Conservation (phyloP, 441 rosid species). For the Metrosideros polymorpha region DNA sequence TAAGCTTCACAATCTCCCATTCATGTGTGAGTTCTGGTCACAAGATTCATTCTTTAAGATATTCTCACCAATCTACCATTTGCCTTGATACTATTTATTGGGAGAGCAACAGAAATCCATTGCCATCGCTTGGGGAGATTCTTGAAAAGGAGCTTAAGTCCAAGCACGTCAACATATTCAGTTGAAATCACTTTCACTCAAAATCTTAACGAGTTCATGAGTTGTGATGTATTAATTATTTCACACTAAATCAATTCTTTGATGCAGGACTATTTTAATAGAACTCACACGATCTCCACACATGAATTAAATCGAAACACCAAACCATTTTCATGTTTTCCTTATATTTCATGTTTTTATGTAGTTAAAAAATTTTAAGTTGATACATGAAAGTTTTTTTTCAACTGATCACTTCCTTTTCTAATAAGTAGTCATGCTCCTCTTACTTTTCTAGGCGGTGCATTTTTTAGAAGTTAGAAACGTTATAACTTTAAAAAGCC, state of each 20-base stretch:
- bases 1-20: too few relatives aligned
- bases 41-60: too few relatives aligned
- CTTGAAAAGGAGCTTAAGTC: fast-evolving
- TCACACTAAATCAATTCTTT: not conserved
- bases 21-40: too few relatives aligned
- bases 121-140: not conserved
- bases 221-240: fast-evolving
- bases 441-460: not conserved
- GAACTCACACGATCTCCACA: not conserved
- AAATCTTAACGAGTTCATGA: not conserved
- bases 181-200: fast-evolving
- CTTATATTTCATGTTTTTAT: not conserved
- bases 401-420: not conserved
- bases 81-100: not conserved
- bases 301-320: not conserved
- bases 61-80: not conserved
- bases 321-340: not conserved
- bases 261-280: not conserved
- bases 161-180: not conserved
- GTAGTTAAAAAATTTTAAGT: not conserved
- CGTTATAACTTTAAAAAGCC: not conserved
- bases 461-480: not conserved
- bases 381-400: not conserved
- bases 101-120: fast-evolving
- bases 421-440: not conserved